Base-by-base conservation (phyloP, 768 basidiomycete genomes). In the Amanita exitialis region DNA sequence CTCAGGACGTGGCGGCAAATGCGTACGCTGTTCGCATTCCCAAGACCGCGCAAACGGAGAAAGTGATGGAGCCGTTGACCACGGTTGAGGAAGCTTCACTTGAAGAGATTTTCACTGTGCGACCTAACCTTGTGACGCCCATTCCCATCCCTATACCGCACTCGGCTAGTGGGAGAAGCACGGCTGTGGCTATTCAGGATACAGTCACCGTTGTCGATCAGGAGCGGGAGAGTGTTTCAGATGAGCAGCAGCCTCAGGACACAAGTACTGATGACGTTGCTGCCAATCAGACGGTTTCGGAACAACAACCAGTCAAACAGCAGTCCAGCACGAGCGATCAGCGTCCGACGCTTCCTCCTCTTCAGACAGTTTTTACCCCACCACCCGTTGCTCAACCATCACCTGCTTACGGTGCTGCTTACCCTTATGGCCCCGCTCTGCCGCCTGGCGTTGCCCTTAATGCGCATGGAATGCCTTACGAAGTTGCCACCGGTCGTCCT, bases 401-500 rank as follows among this genome's bases (percentile, higher is more conserved):
- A 1, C 80, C 85, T 9, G 72, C 74, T 1, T 88, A 78, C 54
- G 73, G 76, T n/a, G 81, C 88, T 7, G 77, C 85, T 13, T 90
- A 86, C 49, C 68, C 69, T 2, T 86, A 78, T 61, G 69, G 73
- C 5, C 64, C 73, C 6, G 54, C 83, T 16, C 77, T 88, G n/a
- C 82, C 86, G 3, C 80, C 80, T 12, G 89, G 89, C 44, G 74
- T 90, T 45, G 86, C 76, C 12, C 66, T 89, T 60, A 82, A 81
- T 56, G 77, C 80, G 49, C 82, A 86, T 53, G 89, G 89, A 28
- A 74, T 88, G 68, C 73, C 86, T n/a, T 90, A 83, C 61, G 89
- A 91, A 64, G 61, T 90, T 47, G 80, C 86, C 12, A 90, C 86
- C 4, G 90, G 90, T 36, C 86, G 86, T 35, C 78, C 86, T 9